These are phyloP conservation scores for Oryza punctata DNA, from an alignment of 176 grass and related monocot species.

Conservation along the genomic window DNA sequence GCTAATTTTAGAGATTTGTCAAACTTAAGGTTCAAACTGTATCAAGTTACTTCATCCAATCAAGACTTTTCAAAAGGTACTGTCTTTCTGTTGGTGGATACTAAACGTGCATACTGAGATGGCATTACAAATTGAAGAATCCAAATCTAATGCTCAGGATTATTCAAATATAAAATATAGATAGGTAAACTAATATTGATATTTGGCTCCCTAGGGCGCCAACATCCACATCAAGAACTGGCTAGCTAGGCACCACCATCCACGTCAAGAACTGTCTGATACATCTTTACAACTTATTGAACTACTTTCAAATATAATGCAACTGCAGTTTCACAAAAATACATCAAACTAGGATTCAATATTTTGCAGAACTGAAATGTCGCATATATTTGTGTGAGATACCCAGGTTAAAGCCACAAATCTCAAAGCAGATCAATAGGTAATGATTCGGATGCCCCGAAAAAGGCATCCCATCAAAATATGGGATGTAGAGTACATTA, in stretches of 20 bases:
- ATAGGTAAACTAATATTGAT: background rate
- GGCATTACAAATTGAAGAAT: conserved; percentile 16
- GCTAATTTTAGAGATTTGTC: background rate
- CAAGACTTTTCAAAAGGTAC: background rate
- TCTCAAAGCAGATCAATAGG: too few relatives aligned
- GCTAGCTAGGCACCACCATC: too few relatives aligned
- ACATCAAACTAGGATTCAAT: background rate
- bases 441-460: too few relatives aligned
- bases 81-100: background rate
- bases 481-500: background rate
- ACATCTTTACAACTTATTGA: background rate
- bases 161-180: conserved; percentile 7
- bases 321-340: background rate
- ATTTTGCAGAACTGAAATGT: background rate
- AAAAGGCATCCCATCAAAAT: background rate
- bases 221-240: background rate
- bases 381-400: background rate
- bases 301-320: background rate
- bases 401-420: background rate
- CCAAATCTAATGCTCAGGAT: background rate
- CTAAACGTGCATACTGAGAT: background rate
- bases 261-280: background rate
- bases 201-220: background rate
- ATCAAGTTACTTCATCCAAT: conserved; percentile 1
- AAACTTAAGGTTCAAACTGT: conserved; percentile 12